phyloP scores from a whole-genome alignment of 345 rosid genomes.

The Stellera chamaejasme region DNA sequence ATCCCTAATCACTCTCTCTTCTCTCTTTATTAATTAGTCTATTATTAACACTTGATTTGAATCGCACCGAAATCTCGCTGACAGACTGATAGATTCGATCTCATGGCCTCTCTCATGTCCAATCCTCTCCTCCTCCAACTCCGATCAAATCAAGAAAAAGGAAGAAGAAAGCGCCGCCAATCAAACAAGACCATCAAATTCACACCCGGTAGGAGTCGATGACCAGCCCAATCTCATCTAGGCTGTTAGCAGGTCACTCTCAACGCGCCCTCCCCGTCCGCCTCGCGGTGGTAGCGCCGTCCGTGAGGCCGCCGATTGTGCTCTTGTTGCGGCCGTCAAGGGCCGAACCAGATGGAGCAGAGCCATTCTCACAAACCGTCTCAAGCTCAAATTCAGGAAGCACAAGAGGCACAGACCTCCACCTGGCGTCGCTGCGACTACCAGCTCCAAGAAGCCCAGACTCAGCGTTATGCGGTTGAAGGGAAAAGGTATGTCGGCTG shows the following conservation, averaged over 20 bases:
- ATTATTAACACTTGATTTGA: too few relatives aligned
- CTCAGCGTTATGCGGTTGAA: conserved; percentile 54
- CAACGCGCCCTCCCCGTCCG: conserved; percentile 27
- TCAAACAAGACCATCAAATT: conserved; percentile 14
- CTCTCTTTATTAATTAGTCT: too few relatives aligned
- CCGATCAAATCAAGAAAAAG: conserved; percentile 40
- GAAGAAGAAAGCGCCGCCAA: conserved; percentile 45
- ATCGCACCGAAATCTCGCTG: too few relatives aligned
- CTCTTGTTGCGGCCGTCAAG: conserved; percentile 72
- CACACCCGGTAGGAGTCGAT: conserved; percentile 60
- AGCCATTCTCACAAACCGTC: conserved; percentile 64
- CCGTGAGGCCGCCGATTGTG: conserved; percentile 76
- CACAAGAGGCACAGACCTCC: conserved; percentile 40
- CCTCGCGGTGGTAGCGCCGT: conserved; percentile 63
- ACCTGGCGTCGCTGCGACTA: conserved; percentile 17
- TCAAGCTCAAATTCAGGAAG: conserved; percentile 78
- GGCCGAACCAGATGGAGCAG: conserved; percentile 91
- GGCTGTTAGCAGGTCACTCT: conserved; percentile 52
- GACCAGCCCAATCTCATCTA: conserved; percentile 67
- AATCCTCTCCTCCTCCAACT: conserved; percentile 11
- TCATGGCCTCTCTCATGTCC: conserved; percentile 13
- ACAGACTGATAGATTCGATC: too few relatives aligned
- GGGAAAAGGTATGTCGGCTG: conserved; percentile 54
- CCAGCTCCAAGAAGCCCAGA: conserved; percentile 57
- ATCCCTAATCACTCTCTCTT: too few relatives aligned